Evolutionary conservation across 1,139 yeast genomes (phyloP), one percentile per base, ranked within the genome.

Genomic region (Blastobotrys persicus): DNA sequence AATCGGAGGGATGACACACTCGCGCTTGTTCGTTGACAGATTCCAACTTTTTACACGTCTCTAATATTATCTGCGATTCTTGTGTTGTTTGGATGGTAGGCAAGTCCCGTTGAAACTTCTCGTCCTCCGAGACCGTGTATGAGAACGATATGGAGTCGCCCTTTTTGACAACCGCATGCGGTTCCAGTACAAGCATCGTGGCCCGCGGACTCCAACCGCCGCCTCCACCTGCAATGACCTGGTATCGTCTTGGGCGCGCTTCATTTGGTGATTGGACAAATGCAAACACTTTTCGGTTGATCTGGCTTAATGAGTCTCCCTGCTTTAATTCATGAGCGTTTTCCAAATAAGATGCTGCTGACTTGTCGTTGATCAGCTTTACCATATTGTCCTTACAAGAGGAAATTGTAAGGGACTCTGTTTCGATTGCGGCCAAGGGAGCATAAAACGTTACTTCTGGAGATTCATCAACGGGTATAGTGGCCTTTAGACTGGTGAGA

Each of bases 171-270:
- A 65, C 61, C 0, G 84, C 83, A 11, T 76, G 77, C 1, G 85
- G 81, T 6, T 83, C 81, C 17, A 81, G 65, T 0, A 80, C 86
- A 12, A 81, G 69, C 62, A 80, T 77, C 40, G 76, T 74, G 0
- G 85, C 79, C 50, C 81, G 76, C 32, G 81, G 75, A 1, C 85
- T 83, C 87, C 86, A 81, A 9, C 79, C 78, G 1, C 86, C 87
- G 2, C 87, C 87, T 7, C 74, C 74, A 12, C 75, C 75, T 4
- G 86, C 86, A 35, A 79, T 74, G 16, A 81, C 82, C 58, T 78
- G 75, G 60, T 39, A 62, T 33, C 56, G 54, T 31, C 52, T 48
- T 5, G 45, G 35, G 17, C 42, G 42, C 13, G 42, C 45, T 1
- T 47, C 46, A 42, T 32, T 31, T 38, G 18, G 40, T 11, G 41